A percentile compares a stretch with the other conserved stretches of the same genome.
These are phyloP conservation scores for Podospora sp. DNA, from an alignment of 495 filamentous ascomycete genomes.

Conservation along the genomic window DNA sequence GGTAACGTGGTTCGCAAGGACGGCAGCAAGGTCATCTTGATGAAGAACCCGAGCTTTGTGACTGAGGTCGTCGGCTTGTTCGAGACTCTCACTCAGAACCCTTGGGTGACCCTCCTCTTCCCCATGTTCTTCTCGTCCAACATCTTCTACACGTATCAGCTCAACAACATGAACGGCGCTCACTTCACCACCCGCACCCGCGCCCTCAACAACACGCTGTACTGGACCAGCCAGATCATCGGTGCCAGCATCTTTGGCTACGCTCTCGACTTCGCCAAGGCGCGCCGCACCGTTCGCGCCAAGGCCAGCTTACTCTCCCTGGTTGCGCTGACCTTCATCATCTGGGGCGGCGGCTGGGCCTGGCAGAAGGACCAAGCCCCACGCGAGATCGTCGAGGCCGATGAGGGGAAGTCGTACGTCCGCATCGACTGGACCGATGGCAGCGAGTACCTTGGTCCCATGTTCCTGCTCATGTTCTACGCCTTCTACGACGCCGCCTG, in stretches of 20 bases:
- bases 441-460: constrained; percentile 70
- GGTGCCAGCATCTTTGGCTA: constrained; percentile 79
- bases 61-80: constrained; percentile 78
- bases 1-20: constrained; percentile 77
- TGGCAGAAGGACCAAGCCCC: constrained; percentile 66
- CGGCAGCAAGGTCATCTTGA: constrained; percentile 73
- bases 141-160: constrained; percentile 77
- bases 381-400: constrained; percentile 47
- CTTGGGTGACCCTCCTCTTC: constrained; percentile 83
- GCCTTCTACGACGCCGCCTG: constrained; percentile 87
- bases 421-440: constrained; percentile 65
- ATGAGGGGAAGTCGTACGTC: constrained; percentile 32
- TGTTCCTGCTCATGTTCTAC: constrained; percentile 94
- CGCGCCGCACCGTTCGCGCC: constrained; percentile 74
- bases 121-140: constrained; percentile 85
- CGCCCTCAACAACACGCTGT: constrained; percentile 80
- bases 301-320: constrained; percentile 68
- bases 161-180: constrained; percentile 63
- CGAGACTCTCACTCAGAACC: constrained; percentile 70
- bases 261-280: constrained; percentile 64
- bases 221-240: constrained; percentile 87
- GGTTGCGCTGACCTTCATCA: constrained; percentile 72
- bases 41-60: constrained; percentile 83
- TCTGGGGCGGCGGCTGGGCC: constrained; percentile 88
- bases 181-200: constrained; percentile 83